Evolutionary conservation across 2,329 filamentous ascomycete genomes (phyloP), one percentile per base, ranked within the genome.

Genomic region (Cercospora sojina): DNA sequence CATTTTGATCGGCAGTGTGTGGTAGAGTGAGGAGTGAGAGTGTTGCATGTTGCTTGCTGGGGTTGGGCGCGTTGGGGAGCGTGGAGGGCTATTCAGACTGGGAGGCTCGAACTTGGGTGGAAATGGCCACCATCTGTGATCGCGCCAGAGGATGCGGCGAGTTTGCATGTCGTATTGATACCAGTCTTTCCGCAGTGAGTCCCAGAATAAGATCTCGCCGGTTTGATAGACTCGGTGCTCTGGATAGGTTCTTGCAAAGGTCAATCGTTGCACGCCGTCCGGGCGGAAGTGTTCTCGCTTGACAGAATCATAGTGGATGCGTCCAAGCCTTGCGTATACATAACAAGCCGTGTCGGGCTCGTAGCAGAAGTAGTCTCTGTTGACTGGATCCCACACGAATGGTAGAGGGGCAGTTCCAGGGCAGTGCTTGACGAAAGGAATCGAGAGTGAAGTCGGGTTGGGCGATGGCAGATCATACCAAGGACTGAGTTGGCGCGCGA

Each of bases 281-380:
- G 65, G 60, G 16, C 61, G 65, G 23, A 64, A 67, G 32, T 67
- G 65, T 57, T 67, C 61, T 43, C 61, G 62, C 18, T 64, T 67
- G 27, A 67, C 13, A n/a, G 61, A 43, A 23, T 67, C 65, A 41
- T 67, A 67, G 18, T 64, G 59, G 9, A 67, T 43, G 16, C 65
- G 49, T 3, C 65, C 65, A 23, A 64, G 38, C 58, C 57, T 67
- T 25, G 58, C 58, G 65, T 67, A 67, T 25, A 67, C 38, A 25
- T 64, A 67, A n/a, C 58, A 60, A 1, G 61, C 64, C n/a, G 65
- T 67, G 35, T 67, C 61, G 3, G 65, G 57, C 16, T 67, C 65
- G 5, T 67, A 67, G 57, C 65, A 64, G 41, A 67, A 67, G 62
- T 64, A 67, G 41, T 67, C 65, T 16, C 38, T 56, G 51, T 64